Conservation (phyloP, 2,329 filamentous ascomycete genomes). For the Cladobotryum mycophilum region DNA sequence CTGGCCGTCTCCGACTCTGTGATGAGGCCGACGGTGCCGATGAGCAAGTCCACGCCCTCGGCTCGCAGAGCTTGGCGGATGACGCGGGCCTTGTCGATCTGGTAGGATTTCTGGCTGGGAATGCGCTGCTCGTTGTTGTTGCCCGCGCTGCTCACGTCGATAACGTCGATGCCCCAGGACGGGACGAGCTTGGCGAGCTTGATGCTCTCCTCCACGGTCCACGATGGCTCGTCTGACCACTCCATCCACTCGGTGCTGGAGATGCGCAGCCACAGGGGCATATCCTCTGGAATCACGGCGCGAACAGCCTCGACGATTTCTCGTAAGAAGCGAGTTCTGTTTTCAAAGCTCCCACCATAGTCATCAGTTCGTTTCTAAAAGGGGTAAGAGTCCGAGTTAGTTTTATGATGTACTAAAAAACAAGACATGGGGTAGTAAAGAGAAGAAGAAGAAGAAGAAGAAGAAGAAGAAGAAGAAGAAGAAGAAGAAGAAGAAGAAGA, state of each 20-base stretch:
- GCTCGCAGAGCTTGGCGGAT: conserved; percentile 60
- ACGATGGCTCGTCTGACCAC: conserved; percentile 40
- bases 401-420: background rate
- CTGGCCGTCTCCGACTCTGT: conserved; percentile 62
- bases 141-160: conserved; percentile 76
- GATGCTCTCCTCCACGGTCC: conserved; percentile 64
- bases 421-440: no score
- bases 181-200: conserved; percentile 64
- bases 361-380: conserved; percentile 51
- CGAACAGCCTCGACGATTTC: conserved; percentile 49
- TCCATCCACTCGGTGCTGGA: conserved; percentile 61
- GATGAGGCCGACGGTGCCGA: conserved; percentile 72
- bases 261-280: conserved; percentile 54
- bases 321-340: conserved; percentile 55
- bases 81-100: conserved; percentile 63
- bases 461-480: no score
- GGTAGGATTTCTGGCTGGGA: conserved; percentile 59
- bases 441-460: background rate
- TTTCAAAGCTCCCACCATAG: conserved; percentile 61
- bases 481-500: background rate
- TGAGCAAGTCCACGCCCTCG: conserved; percentile 47
- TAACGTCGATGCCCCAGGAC: conserved; percentile 67
- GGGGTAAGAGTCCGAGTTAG: no score
- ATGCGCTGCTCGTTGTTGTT: conserved; percentile 59
- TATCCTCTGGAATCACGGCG: conserved; percentile 43